Percentiles rank a stretch among this genome's conserved stretches.
These are phyloP conservation scores for Agaricus sinodeliciosus DNA, from an alignment of 768 basidiomycete genomes.

Conservation along the genomic window DNA sequence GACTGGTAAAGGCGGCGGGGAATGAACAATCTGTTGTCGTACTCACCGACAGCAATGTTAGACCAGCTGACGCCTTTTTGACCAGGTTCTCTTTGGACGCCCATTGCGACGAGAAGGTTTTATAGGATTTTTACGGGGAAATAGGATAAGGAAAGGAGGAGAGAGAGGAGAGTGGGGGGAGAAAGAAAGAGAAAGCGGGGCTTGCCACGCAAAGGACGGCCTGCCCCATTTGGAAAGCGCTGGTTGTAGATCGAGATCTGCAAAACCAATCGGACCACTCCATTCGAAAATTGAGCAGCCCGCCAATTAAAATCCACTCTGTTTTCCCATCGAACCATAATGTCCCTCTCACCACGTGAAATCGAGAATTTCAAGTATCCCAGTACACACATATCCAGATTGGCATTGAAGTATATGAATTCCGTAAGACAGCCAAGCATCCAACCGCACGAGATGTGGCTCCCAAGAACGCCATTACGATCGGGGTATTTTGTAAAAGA, in stretches of 20 bases:
- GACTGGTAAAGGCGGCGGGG: constrained; percentile 6
- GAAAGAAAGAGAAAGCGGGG: background rate
- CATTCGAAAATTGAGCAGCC: constrained; percentile 23
- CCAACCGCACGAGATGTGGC: background rate
- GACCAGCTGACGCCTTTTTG: constrained; percentile 92
- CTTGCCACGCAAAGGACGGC: constrained; percentile 10
- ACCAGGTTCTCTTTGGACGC: constrained; percentile 79
- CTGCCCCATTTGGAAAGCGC: constrained; percentile 9
- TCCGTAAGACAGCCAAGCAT: background rate
- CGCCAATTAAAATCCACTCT: constrained; percentile 9
- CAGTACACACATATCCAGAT: too few relatives aligned
- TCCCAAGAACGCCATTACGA: background rate
- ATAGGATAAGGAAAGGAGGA: constrained; percentile 16
- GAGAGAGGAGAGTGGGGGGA: constrained; percentile 17
- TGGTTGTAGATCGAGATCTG: constrained; percentile 12
- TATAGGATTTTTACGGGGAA: constrained; percentile 13
- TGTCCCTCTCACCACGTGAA: too few relatives aligned
- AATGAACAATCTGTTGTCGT: constrained; percentile 12
- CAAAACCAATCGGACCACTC: constrained; percentile 23
- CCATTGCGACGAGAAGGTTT: constrained; percentile 42
- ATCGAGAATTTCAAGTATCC: too few relatives aligned
- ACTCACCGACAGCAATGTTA: constrained; percentile 89
- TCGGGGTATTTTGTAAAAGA: background rate
- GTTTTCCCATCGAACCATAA: background rate
- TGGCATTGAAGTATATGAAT: too few relatives aligned